These are phyloP conservation scores for Apiospora koreana DNA, from an alignment of 2,329 filamentous ascomycete species.

Conservation along the genomic window DNA sequence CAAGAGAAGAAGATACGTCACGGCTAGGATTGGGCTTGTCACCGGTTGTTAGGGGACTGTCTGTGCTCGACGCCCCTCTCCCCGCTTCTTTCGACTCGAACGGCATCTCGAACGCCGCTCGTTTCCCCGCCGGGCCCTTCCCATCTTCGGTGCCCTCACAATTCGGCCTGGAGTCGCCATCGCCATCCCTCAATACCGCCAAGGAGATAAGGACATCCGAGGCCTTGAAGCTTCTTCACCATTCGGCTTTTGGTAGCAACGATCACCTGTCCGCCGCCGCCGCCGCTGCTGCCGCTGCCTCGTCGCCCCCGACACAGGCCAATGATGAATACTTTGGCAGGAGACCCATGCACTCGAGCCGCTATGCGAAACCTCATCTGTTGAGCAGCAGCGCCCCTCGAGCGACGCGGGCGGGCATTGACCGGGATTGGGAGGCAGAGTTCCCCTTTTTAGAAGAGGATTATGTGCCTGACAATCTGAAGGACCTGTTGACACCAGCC, in stretches of 20 bases:
- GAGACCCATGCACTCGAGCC: slow-evolving; percentile 70
- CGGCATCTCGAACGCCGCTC: slow-evolving; percentile 87
- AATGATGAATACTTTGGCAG: slow-evolving; percentile 66
- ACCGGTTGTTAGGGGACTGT: slow-evolving; percentile 72
- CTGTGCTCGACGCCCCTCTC: slow-evolving; percentile 88
- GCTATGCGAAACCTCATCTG: slow-evolving; percentile 67
- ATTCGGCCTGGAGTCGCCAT: slow-evolving; percentile 85
- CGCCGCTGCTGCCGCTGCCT: slow-evolving; percentile 40
- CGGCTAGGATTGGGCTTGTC: slow-evolving; percentile 75
- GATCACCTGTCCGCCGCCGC: slow-evolving; percentile 60
- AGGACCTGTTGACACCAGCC: slow-evolving; percentile 66
- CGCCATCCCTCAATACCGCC: slow-evolving; percentile 67
- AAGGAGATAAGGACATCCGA: slow-evolving; percentile 64
- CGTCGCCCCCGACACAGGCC: slow-evolving; percentile 33
- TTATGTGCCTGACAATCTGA: slow-evolving; percentile 74
- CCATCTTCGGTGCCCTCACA: slow-evolving; percentile 91
- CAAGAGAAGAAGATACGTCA: slow-evolving; percentile 64
- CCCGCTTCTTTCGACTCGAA: slow-evolving; percentile 97
- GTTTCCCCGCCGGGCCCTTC: slow-evolving; percentile 76
- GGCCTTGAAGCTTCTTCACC: slow-evolving; percentile 64
- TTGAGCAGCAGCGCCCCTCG: slow-evolving; percentile 69
- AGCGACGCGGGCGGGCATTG: slow-evolving; percentile 59
- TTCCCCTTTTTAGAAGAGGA: slow-evolving; percentile 85
- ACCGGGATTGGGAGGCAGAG: slow-evolving; percentile 64
- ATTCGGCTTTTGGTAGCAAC: slow-evolving; percentile 67